Percentiles rank a stretch among this genome's conserved stretches.
Evolutionary conservation across 106 monocot genomes (phyloP).

Genomic region (Amphibolis antarctica): DNA sequence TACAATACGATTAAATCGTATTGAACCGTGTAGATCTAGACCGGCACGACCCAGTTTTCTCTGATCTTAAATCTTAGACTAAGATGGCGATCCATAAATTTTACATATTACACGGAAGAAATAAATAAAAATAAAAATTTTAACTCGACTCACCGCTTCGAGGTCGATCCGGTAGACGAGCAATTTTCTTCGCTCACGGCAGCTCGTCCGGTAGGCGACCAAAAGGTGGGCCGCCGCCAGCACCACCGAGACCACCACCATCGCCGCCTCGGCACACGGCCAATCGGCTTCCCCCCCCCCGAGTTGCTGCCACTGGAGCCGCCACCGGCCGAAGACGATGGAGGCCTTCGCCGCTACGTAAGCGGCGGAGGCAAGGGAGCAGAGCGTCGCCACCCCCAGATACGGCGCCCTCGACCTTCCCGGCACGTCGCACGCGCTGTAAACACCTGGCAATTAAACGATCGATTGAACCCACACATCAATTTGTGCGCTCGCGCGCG

Average conservation of each 20-base stretch:
- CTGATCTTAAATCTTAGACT: too few species aligned
- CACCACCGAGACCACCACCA: conserved; percentile 52
- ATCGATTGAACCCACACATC: too few species aligned
- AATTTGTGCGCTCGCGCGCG: too few species aligned
- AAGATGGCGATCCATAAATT: background rate
- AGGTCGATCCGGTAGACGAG: conserved; percentile 69
- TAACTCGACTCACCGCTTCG: conserved; percentile 72
- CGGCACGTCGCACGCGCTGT: conserved; percentile 32
- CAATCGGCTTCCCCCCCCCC: background rate
- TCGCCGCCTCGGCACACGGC: conserved; percentile 25
- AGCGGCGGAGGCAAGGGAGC: conserved; percentile 29
- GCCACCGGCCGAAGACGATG: conserved; percentile 7
- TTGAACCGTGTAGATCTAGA: too few species aligned
- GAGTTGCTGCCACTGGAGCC: background rate
- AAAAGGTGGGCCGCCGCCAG: conserved; percentile 56
- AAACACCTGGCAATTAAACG: too few species aligned
- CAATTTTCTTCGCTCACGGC: conserved; percentile 57
- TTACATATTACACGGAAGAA: background rate
- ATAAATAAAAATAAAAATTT: background rate
- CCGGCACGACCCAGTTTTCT: too few species aligned
- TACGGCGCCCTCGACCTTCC: conserved; percentile 40
- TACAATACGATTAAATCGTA: too few species aligned
- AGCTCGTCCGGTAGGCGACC: conserved; percentile 64
- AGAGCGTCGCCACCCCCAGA: conserved; percentile 29
- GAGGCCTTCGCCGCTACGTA: conserved; percentile 48